Evolutionary conservation across 768 basidiomycete genomes (phyloP).

Genomic region (Boletus huronensis): DNA sequence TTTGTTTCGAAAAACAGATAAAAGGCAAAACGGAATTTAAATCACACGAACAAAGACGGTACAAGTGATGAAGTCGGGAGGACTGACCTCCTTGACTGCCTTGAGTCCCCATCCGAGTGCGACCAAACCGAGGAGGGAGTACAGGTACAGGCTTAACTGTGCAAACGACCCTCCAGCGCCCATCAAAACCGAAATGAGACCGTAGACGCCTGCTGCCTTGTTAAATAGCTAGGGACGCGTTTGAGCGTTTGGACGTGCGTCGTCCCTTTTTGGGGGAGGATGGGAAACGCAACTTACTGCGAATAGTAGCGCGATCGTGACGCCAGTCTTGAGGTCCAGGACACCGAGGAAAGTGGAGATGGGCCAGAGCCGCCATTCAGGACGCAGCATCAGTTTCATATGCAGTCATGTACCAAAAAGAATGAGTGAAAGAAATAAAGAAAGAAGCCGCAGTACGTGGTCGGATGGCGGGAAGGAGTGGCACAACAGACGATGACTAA

Average conservation of each 20-base stretch:
- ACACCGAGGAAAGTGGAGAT: conserved; percentile 79
- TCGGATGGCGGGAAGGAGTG: neutral
- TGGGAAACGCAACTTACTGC: conserved; percentile 52
- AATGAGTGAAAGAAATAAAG: conserved; percentile 5
- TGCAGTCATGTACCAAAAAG: conserved; percentile 32
- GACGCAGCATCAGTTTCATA: conserved; percentile 81
- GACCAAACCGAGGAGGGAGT: conserved; percentile 80
- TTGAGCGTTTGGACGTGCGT: conserved; percentile 7
- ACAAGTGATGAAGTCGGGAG: neutral
- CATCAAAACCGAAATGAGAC: conserved; percentile 85
- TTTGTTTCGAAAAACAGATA: neutral
- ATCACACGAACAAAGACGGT: conserved; percentile 5
- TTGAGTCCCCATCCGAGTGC: conserved; percentile 85
- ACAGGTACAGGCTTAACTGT: conserved; percentile 90
- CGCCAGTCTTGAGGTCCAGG: conserved; percentile 93
- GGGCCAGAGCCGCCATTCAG: conserved; percentile 81
- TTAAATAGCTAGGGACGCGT: conserved; percentile 65
- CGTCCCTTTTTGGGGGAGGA: neutral
- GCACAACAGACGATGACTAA: conserved; percentile 18
- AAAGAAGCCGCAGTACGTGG: neutral
- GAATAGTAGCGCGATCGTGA: conserved; percentile 83
- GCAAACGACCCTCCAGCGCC: conserved; percentile 92
- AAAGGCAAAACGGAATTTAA: conserved; percentile 1
- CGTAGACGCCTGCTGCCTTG: conserved; percentile 97
- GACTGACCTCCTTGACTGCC: conserved; percentile 77